These are phyloP conservation scores for Digitaria exilis DNA, from an alignment of 202 grass and related monocot species.

Conservation along the genomic window DNA sequence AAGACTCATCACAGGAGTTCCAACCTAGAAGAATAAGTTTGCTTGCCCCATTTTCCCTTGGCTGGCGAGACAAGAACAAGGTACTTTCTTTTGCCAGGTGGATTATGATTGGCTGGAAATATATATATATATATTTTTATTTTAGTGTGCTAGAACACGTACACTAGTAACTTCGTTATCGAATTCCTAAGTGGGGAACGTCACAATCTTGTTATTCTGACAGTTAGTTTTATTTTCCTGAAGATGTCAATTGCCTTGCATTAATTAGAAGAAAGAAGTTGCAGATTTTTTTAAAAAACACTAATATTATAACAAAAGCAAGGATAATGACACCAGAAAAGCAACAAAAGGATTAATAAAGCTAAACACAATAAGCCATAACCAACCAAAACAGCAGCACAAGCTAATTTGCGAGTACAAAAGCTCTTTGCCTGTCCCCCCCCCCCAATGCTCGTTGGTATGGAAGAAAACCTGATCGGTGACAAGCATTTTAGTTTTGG, in stretches of 20 bases:
- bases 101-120: not conserved
- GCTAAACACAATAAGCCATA: not conserved
- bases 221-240: not conserved
- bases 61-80: constrained; percentile 95
- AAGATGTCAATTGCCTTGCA: not conserved
- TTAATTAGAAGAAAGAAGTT: not conserved
- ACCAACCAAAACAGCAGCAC: not conserved
- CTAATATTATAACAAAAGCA: not conserved
- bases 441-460: not conserved
- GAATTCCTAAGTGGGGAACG: not conserved
- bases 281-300: not conserved
- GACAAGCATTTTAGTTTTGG: not conserved
- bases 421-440: not conserved
- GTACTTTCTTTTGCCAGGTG: constrained; percentile 46
- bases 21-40: constrained; percentile 89
- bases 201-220: not conserved
- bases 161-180: constrained; percentile 17
- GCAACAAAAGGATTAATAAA: not conserved
- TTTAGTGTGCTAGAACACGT: not conserved
- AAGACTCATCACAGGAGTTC: constrained; percentile 74
- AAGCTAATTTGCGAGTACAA: not conserved
- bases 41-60: constrained; percentile 79
- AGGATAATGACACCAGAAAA: not conserved
- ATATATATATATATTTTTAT: not conserved
- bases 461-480: not conserved